phyloP scores from a whole-genome alignment of 495 filamentous ascomycete genomes.

The Penicillium diatomitis region DNA sequence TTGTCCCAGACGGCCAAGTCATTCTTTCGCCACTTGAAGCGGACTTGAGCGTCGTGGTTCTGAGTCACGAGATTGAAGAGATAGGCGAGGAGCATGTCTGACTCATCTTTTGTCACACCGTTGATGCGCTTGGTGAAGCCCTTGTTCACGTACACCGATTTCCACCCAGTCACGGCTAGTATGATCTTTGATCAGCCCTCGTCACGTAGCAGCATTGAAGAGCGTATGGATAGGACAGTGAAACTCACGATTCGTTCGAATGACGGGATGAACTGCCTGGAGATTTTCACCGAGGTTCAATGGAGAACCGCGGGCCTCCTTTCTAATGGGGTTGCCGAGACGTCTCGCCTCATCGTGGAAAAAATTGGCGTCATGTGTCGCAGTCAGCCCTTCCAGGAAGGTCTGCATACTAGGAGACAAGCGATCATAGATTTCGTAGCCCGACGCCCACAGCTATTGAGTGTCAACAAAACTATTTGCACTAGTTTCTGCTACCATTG shows the following conservation, averaged over 20 bases:
- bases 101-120: background rate
- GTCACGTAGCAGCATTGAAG: no score
- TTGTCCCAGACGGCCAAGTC: constrained; percentile 1
- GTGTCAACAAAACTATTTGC: background rate
- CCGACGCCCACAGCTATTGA: background rate
- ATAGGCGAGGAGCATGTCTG: background rate
- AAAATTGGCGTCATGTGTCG: background rate
- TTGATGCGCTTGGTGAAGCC: constrained; percentile 1
- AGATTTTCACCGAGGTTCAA: background rate
- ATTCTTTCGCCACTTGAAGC: background rate
- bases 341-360: background rate
- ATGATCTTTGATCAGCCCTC: no score
- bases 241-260: background rate
- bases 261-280: background rate
- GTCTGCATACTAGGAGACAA: background rate
- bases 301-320: background rate
- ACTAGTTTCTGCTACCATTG: background rate
- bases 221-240: no score
- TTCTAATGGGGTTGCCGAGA: background rate
- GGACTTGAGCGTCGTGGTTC: background rate
- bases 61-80: background rate
- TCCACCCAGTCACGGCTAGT: background rate
- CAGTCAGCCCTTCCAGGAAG: background rate
- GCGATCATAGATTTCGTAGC: background rate
- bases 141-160: background rate